phyloP scores from a whole-genome alignment of 371 early-diverging fungal genomes.

The Modicella reniformis region DNA sequence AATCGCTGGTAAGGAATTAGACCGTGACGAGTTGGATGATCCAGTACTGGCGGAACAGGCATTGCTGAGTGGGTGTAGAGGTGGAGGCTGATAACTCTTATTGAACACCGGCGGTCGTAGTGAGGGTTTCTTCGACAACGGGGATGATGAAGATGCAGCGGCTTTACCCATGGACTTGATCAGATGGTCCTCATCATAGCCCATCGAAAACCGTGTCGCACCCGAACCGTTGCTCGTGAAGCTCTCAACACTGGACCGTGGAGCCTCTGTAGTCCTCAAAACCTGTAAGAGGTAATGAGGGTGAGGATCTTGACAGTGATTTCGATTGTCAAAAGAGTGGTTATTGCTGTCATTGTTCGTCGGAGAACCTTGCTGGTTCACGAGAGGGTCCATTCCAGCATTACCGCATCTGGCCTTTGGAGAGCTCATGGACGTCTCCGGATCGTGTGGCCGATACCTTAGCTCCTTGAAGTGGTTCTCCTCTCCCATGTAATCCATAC shows the following conservation, averaged over 20 bases:
- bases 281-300: slow-evolving; percentile 21
- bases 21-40: slow-evolving; percentile 1
- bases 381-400: slow-evolving; percentile 18
- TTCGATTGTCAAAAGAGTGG: no score
- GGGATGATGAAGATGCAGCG: background rate
- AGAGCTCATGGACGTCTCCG: slow-evolving; percentile 1
- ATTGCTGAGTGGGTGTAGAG: slow-evolving; percentile 7
- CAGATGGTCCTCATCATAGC: slow-evolving; percentile 29
- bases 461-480: slow-evolving; percentile 31
- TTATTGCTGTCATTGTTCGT: background rate
- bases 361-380: background rate
- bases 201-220: slow-evolving; percentile 28
- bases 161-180: slow-evolving; percentile 3
- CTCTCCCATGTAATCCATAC: slow-evolving; percentile 30
- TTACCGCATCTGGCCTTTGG: background rate
- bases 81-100: slow-evolving; percentile 30
- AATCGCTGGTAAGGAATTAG: background rate
- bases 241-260: slow-evolving; percentile 42
- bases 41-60: background rate
- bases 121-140: slow-evolving; percentile 11
- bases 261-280: slow-evolving; percentile 5
- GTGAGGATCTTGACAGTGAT: no score
- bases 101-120: slow-evolving; percentile 20
- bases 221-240: slow-evolving; percentile 42
- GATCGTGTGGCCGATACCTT: slow-evolving; percentile 26